These are phyloP conservation scores for Alternaria conjuncta DNA, from an alignment of 2,329 filamentous ascomycete species.

Conservation along the genomic window DNA sequence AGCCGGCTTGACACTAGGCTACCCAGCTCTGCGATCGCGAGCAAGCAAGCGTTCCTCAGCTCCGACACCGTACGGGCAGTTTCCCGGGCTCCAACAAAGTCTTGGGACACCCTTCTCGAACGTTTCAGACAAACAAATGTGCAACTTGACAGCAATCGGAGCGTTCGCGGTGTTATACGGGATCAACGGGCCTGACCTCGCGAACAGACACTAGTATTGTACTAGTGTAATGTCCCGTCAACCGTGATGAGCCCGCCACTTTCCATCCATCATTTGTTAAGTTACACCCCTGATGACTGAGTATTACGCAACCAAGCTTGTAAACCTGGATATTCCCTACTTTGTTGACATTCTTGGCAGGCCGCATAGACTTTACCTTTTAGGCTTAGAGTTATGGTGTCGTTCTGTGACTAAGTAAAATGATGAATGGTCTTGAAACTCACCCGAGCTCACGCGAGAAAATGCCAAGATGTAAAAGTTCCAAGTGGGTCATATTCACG, in stretches of 20 bases:
- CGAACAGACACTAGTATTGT: slow-evolving; percentile 1
- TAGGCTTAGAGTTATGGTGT: background rate
- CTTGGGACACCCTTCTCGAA: background rate
- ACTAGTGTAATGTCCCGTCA: slow-evolving; percentile 5
- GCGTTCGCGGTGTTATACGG: slow-evolving; percentile 9
- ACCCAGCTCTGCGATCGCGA: background rate
- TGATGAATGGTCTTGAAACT: background rate
- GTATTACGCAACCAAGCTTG: background rate
- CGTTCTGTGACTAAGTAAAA: background rate
- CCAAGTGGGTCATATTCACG: background rate
- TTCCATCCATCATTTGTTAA: background rate
- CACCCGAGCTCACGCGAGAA: background rate
- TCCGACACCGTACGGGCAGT: background rate
- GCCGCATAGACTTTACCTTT: background rate
- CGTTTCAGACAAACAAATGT: slow-evolving; percentile 9
- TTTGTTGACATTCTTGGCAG: background rate
- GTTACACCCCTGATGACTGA: background rate
- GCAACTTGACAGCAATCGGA: slow-evolving; percentile 2
- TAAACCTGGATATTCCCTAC: background rate
- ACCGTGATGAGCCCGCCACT: background rate
- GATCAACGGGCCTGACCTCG: background rate
- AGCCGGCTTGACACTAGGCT: background rate
- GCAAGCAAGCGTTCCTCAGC: background rate
- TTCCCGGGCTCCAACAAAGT: background rate
- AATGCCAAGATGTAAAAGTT: background rate